Percentiles rank a stretch among this genome's conserved stretches.
Evolutionary conservation across 805 yeast species (phyloP).

Genomic region (Priceomyces medius): DNA sequence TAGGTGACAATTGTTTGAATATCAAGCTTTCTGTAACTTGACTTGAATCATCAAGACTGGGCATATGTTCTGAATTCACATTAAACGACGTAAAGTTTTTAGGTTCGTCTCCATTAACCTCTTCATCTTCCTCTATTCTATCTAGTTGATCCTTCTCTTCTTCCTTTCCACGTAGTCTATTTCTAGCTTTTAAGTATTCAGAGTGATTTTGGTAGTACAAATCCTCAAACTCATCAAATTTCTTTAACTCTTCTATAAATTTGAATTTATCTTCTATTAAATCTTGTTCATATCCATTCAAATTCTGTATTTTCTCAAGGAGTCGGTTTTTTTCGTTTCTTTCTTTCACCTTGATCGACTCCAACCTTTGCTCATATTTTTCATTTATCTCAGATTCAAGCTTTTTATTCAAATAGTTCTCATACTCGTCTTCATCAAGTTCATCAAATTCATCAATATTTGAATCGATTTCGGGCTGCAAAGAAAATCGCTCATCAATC

Average conservation of each 20-base stretch:
- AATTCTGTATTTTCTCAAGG: slow-evolving; percentile 18
- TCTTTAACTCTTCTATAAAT: slow-evolving; percentile 32
- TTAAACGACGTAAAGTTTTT: neutral
- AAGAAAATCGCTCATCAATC: neutral
- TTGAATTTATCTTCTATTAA: slow-evolving; percentile 38
- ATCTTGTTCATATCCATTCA: slow-evolving; percentile 34
- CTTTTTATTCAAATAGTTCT: slow-evolving; percentile 14
- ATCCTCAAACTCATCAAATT: slow-evolving; percentile 21
- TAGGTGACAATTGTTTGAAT: neutral
- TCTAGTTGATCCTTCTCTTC: slow-evolving; percentile 42
- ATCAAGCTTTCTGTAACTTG: neutral
- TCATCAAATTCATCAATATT: slow-evolving; percentile 22
- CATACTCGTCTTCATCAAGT: slow-evolving; percentile 32
- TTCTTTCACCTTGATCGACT: neutral
- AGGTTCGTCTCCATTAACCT: slow-evolving; percentile 8
- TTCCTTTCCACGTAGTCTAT: slow-evolving; percentile 38
- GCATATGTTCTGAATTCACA: slow-evolving; percentile 2
- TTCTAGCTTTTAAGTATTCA: slow-evolving; percentile 43
- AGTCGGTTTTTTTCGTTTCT: slow-evolving; percentile 20
- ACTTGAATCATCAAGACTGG: neutral
- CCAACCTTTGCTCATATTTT: slow-evolving; percentile 12
- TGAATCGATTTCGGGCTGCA: neutral
- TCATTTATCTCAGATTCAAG: slow-evolving; percentile 24
- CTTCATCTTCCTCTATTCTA: slow-evolving; percentile 31
- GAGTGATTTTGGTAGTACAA: slow-evolving; percentile 43